phyloP scores from a whole-genome alignment of 345 rosid genomes.

The Gossypium herbaceum region DNA sequence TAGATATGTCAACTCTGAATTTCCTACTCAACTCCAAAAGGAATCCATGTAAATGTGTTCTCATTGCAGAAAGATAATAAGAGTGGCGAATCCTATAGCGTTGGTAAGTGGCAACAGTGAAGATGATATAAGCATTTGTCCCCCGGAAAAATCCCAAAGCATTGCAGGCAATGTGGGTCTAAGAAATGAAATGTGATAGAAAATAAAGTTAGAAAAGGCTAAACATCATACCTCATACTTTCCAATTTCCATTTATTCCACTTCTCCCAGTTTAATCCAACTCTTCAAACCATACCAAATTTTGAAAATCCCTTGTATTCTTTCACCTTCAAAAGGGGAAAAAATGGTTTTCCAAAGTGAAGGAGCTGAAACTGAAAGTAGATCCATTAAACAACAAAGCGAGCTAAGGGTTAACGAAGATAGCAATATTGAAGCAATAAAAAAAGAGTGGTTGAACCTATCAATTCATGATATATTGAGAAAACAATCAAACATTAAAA shows the following conservation, averaged over 20 bases:
- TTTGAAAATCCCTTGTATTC: constrained; percentile 10
- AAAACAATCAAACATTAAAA: not conserved
- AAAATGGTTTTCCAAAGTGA: constrained; percentile 38
- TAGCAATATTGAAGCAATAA: constrained; percentile 17
- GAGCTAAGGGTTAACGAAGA: constrained; percentile 18
- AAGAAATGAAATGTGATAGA: constrained; percentile 21
- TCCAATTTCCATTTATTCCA: constrained; percentile 26
- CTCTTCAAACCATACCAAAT: constrained; percentile 14
- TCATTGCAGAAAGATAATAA: constrained; percentile 31
- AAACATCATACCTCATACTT: constrained; percentile 21
- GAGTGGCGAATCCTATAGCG: constrained; percentile 62
- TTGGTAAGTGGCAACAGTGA: constrained; percentile 31
- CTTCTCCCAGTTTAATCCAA: constrained; percentile 28
- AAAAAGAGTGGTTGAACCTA: constrained; percentile 51
- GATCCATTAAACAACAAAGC: constrained; percentile 16
- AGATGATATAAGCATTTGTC: constrained; percentile 44
- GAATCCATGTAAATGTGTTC: constrained; percentile 30
- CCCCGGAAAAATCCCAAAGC: constrained; percentile 34
- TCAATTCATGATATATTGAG: not conserved
- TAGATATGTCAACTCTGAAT: constrained; percentile 23
- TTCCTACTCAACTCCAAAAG: constrained; percentile 19
- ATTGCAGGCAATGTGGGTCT: constrained; percentile 34
- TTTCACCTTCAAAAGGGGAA: constrained; percentile 19
- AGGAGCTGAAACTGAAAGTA: constrained; percentile 27
- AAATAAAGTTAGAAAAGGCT: not conserved